Evolutionary conservation across 371 early-diverging fungal genomes (phyloP).

Genomic region (Mucor velutinosus): DNA sequence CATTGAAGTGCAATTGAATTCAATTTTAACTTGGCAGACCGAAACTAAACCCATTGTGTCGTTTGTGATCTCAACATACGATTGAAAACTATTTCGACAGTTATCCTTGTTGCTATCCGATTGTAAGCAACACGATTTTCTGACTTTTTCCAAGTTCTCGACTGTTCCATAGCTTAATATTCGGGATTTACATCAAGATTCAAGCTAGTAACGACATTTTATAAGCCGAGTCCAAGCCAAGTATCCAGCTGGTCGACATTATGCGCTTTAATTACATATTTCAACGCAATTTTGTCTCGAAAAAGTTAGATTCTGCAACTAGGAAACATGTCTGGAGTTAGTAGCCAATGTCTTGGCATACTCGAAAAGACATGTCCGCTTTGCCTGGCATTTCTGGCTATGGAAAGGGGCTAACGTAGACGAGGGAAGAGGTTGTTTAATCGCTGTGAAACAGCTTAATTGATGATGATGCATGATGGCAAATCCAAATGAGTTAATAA

Average conservation of each 20-base stretch:
- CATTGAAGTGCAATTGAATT: too few relatives aligned
- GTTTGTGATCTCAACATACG: background rate
- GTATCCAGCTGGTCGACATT: background rate
- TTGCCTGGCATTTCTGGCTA: background rate
- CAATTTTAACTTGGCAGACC: too few relatives aligned
- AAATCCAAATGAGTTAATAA: background rate
- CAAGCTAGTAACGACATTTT: background rate
- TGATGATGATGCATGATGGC: background rate
- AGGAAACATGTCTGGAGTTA: background rate
- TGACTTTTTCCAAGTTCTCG: background rate
- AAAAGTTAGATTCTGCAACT: background rate
- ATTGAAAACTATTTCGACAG: background rate
- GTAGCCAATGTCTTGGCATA: background rate
- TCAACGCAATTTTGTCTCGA: background rate
- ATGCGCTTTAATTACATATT: background rate
- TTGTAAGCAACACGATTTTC: background rate
- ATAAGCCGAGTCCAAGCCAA: background rate
- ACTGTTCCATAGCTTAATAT: background rate
- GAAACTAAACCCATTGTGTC: too few relatives aligned
- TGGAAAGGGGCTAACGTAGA: background rate
- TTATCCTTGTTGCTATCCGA: background rate
- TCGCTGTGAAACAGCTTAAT: background rate
- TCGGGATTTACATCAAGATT: background rate
- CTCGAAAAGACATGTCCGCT: background rate
- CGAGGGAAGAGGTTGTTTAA: background rate